Base-by-base conservation (phyloP, 805 yeast species). In the Scheffersomyces lignosus region DNA sequence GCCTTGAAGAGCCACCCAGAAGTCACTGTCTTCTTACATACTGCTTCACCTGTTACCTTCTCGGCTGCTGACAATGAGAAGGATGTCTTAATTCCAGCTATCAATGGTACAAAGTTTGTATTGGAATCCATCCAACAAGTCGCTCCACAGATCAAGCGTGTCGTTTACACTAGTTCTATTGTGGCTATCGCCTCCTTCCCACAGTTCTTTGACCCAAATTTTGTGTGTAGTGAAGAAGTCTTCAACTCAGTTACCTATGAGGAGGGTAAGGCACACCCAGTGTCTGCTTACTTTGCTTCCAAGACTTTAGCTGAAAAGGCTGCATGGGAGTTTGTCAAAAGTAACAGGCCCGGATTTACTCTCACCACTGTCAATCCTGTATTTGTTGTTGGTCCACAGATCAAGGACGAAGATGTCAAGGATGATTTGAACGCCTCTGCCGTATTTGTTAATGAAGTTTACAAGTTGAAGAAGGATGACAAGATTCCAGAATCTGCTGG, bases 231-330 rank as follows among this genome's bases (percentile, higher is more conserved):
- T 22, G 82, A 77, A 47, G 60, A 62, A 12, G 56, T 66, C 17
- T 77, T 82, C 78, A 78, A 79, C 41, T 75, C 73, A 29, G 61
- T 75, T 18, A 66, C 77, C n/a, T 71, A 73, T 69, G 77, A 74
- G 34, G 69, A 70, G 39, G 64, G 71, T 8, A 67, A 69, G 36
- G 44, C 38, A 16, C 68, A 72, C 45, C 58, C 66, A 3, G 45
- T 52, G 15, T 40, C 41, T 29, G 83, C 80, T 2, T 79, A 80
- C 55, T 46, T 70, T 38, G 86, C 77, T 3, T 77, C 84, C n/a
- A 79, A 79, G 56, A 77, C 73, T 27, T 70, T 73, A 41, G 83
- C 85, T 13, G 87, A 82, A 51, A 58, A 61, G 34, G 71, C 77
- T 1, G 84, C 83, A 3, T 80, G 87, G 82, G 70, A 75, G 3